A percentile compares a stretch with the other conserved stretches of the same genome.
These are phyloP conservation scores for Nakazawaea ishiwadae DNA, from an alignment of 805 yeast species.

Conservation along the genomic window DNA sequence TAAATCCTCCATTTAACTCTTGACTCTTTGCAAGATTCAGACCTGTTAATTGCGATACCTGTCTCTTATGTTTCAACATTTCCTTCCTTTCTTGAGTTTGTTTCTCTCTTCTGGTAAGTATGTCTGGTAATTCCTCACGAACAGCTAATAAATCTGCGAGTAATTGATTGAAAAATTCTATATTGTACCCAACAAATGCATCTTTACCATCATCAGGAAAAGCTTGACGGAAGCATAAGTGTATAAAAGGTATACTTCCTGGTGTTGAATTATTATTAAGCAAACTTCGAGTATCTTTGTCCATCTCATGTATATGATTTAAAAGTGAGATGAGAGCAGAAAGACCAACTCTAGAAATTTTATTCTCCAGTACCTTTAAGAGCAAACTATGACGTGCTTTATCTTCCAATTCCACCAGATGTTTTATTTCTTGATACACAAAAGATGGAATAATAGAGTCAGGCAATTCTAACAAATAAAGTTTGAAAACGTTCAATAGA, in stretches of 20 bases:
- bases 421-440: not conserved
- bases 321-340: not conserved
- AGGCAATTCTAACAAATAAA: slow-evolving; percentile 5
- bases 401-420: not conserved
- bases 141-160: not conserved
- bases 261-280: not conserved
- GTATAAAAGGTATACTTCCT: not conserved
- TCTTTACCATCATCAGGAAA: not conserved
- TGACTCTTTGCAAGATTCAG: not conserved
- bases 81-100: not conserved
- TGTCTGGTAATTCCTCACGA: not conserved
- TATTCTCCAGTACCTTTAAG: not conserved
- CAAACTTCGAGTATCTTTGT: not conserved
- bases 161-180: not conserved
- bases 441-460: slow-evolving; percentile 6
- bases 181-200: not conserved
- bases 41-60: not conserved
- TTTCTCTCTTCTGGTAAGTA: not conserved
- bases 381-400: not conserved
- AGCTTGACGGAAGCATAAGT: slow-evolving; percentile 1
- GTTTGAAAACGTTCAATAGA: not conserved
- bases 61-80: not conserved
- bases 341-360: slow-evolving; percentile 3
- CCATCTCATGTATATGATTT: not conserved
- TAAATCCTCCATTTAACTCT: not conserved